Conservation (phyloP, 2,329 filamentous ascomycete genomes). For the Gyromitra esculenta region DNA sequence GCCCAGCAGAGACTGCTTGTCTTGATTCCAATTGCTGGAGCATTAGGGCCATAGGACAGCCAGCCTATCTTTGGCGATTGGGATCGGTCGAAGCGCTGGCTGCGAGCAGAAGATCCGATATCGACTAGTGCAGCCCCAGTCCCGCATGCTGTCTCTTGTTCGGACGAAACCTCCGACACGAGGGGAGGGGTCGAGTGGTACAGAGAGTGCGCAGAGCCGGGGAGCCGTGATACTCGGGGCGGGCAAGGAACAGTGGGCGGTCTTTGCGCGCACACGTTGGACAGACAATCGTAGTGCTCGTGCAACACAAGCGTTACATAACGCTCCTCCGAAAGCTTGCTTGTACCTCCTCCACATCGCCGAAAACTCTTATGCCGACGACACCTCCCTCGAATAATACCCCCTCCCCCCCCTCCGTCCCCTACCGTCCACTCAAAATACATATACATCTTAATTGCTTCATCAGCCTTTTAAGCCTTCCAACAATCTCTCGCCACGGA, state of each 20-base stretch:
- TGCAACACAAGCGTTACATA: conserved; percentile 46
- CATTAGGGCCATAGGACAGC: conserved; percentile 24
- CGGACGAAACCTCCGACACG: conserved; percentile 31
- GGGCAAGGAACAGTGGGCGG: conserved; percentile 43
- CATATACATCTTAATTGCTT: conserved; percentile 38
- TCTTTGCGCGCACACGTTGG: conserved; percentile 35
- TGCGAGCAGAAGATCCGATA: conserved; percentile 28
- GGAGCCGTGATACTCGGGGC: conserved; percentile 28
- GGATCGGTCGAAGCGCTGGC: conserved; percentile 35
- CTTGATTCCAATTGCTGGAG: conserved; percentile 38
- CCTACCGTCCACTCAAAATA: conserved; percentile 27
- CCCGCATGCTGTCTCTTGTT: conserved; percentile 32
- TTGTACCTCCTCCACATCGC: conserved; percentile 42
- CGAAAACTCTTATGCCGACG: conserved; percentile 46
- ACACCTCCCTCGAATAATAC: conserved; percentile 37
- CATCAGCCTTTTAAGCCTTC: conserved; percentile 42
- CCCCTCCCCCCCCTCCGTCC: conserved; percentile 5
- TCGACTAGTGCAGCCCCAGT: conserved; percentile 22
- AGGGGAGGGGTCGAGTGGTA: conserved; percentile 21
- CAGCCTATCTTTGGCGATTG: conserved; percentile 31
- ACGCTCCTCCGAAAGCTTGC: conserved; percentile 43
- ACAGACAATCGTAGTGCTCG: conserved; percentile 1
- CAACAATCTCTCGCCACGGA: conserved; percentile 51
- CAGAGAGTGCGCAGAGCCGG: conserved; percentile 15
- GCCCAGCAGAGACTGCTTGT: conserved; percentile 27